These are phyloP conservation scores for Byssothecium circinans DNA, from an alignment of 2,329 filamentous ascomycete species.

Conservation along the genomic window DNA sequence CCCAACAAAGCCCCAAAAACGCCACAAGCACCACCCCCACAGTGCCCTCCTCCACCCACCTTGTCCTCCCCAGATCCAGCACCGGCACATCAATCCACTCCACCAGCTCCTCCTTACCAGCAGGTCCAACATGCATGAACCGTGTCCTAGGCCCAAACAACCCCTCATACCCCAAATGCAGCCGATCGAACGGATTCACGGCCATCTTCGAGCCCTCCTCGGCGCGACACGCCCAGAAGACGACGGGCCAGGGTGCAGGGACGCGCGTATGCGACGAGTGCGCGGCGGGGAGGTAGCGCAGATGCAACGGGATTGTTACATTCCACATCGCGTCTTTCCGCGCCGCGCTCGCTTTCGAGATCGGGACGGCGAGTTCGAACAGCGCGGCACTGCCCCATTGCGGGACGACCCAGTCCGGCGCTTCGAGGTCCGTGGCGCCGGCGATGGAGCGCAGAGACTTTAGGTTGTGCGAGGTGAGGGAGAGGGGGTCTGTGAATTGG, in stretches of 20 bases:
- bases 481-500: conserved; percentile 75
- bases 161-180: conserved; percentile 82
- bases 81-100: conserved; percentile 47
- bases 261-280: conserved; percentile 44
- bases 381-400: conserved; percentile 80
- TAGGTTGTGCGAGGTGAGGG: conserved; percentile 80
- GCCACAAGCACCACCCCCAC: conserved; percentile 46
- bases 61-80: conserved; percentile 39
- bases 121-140: conserved; percentile 71
- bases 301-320: conserved; percentile 75
- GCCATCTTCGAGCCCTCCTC: conserved; percentile 67
- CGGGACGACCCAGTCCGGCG: conserved; percentile 75
- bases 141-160: conserved; percentile 75
- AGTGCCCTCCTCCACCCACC: conserved; percentile 48
- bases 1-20: conserved; percentile 51
- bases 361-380: conserved; percentile 68
- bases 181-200: conserved; percentile 80
- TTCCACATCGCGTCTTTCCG: conserved; percentile 53
- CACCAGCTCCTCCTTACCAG: conserved; percentile 23
- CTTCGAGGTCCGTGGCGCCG: conserved; percentile 84
- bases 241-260: conserved; percentile 74
- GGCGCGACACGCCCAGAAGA: conserved; percentile 88
- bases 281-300: conserved; percentile 69
- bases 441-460: conserved; percentile 67
- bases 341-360: conserved; percentile 45